Evolutionary conservation across 106 monocot species (phyloP), one percentile per base, ranked within the genome.

Genomic region (Phalaenopsis equestris): DNA sequence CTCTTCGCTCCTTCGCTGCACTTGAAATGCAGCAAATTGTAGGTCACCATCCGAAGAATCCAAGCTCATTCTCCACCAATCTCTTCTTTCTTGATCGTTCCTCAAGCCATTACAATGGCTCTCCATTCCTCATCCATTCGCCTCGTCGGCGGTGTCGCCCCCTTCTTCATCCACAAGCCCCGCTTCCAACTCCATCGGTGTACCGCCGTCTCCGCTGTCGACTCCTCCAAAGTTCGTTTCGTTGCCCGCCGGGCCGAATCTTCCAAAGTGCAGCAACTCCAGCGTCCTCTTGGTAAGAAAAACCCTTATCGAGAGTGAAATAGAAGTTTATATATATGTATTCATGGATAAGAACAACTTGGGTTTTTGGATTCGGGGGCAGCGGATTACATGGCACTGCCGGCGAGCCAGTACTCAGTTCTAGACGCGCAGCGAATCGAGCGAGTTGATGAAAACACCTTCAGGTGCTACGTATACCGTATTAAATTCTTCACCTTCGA

Each of bases 401-500:
- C 96, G 42, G 94, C 92, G 78, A 97, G 96, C 79, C 96, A 97
- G 85, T 97, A 97, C 90, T 97, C 96, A 16, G 96, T 97, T 21
- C 86, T 97, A 37, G 96, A 97, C 79, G 96, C 96, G 75, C 90
- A 97, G 90, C 74, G 96, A 68, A 97, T 97, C 80, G 96, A 94
- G 84, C 86, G 96, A 6, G 84, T 97, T 1, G 92, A 97, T 38
- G 94, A 94, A 0, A 92, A 90, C 81, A 94, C 94, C 61, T 94
- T 97, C 83, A 77, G 92, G 76, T 97, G 96, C 75, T 92, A 89
- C 77, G 94, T 97, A 5, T 92, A 97, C 79, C 84, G 84, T 5
- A 39, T 97, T 67, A 92, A 94, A 90, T 97, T 97, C 89, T 94
- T 97, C 76, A 56, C 87, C 8, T 92, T 97, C 55, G 94, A 94